Evolutionary conservation across 352 stramenopile genomes (phyloP), one percentile per base, ranked within the genome.

Genomic region (Pythium vanterpoolii): DNA sequence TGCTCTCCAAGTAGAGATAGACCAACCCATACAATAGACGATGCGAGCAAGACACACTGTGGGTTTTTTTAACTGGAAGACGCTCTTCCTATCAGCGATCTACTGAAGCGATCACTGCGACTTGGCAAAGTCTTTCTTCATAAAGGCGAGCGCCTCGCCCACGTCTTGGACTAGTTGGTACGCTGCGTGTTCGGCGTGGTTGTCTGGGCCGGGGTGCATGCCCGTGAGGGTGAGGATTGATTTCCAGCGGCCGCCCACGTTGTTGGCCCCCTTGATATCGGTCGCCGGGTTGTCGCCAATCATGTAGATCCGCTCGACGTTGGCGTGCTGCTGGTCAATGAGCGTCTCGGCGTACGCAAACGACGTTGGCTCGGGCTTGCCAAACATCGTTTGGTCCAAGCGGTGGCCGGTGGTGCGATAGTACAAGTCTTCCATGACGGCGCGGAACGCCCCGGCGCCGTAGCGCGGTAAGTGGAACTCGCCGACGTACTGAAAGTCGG

Each of bases 401-500:
- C 85, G 74, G 40, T 87, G 76, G 7, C 85, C 83, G n/a, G 85
- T 94, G 27, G 85, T 92, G 56, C 83, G 85, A 23, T 76, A 80
- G 60, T 90, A 94, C 24, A 94, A 51, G 52, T 89, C 74, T 72
- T 93, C 84, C 58, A 94, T 66, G 13, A 92, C 73, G 0, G 85
- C 80, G 16, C 86, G 82, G 68, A 94, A 94, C 5, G 85, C 85
- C 19, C 85, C 85, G 11, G 85, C 85, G 18, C 85, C 85, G 60
- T 88, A 94, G 19, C 85, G 80, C 21, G 85, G 85, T 45, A 91
- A 64, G 56, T 94, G 83, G 65, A 91, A 91, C 49, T 92, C 85
- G 13, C 85, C 83, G 13, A 95, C 83, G 59, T 95, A 95, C 64
- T 95, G 83, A 64, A 95, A 95, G 46, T 95, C 85, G 5, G 82